These are phyloP conservation scores for Aspergillus diversus DNA, from an alignment of 495 filamentous ascomycete genomes.

Conservation along the genomic window DNA sequence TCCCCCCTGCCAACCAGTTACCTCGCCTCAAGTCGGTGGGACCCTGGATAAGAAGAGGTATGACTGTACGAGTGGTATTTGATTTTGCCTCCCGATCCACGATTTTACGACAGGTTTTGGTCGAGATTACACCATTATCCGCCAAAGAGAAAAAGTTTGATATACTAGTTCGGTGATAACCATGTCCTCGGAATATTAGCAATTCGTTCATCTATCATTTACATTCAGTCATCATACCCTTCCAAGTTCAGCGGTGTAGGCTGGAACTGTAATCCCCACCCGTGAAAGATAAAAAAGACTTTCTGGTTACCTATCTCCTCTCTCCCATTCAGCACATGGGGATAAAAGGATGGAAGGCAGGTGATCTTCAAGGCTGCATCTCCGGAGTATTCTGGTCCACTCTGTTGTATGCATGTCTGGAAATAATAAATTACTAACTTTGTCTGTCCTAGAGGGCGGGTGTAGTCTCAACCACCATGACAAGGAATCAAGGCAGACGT, in stretches of 20 bases:
- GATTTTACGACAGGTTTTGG: conserved; percentile 5
- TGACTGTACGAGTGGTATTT: conserved; percentile 17
- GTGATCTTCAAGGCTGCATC: conserved; percentile 27
- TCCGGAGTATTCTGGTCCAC: conserved; percentile 27
- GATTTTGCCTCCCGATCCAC: conserved; percentile 27
- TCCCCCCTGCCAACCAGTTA: conserved; percentile 26
- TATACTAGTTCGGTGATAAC: conserved; percentile 9
- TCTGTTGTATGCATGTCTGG: conserved; percentile 20
- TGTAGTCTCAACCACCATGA: conserved; percentile 5
- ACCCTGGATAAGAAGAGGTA: conserved; percentile 14
- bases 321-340: conserved; percentile 14
- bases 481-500: conserved; percentile 23
- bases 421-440: conserved; percentile 20
- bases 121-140: conserved; percentile 12
- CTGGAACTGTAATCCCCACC: conserved; percentile 6
- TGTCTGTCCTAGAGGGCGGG: conserved; percentile 22
- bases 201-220: conserved; percentile 6
- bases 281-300: conserved; percentile 1
- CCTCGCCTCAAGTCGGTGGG: conserved; percentile 21
- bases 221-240: neutral
- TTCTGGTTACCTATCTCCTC: conserved; percentile 14
- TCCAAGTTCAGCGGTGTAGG: conserved; percentile 11
- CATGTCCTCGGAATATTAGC: conserved; percentile 17
- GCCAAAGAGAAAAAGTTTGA: conserved; percentile 15
- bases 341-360: conserved; percentile 10